phyloP scores from a whole-genome alignment of 495 filamentous ascomycete species.

The Penicillium bialowiezense region DNA sequence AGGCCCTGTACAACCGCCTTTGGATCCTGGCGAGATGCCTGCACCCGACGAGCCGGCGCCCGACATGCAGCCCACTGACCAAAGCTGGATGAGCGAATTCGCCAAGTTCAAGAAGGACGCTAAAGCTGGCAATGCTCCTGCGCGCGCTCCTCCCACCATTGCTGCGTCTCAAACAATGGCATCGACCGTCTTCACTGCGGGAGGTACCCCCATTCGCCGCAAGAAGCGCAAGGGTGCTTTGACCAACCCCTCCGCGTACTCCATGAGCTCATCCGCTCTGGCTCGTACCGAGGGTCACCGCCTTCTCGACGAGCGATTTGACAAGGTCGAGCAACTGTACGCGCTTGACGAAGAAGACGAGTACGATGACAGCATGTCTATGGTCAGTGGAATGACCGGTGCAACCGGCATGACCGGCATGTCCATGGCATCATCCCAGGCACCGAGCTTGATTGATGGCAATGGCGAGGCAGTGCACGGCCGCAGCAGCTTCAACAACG shows the following conservation, averaged over 20 bases:
- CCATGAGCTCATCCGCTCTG: conserved; percentile 93
- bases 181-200: conserved; percentile 69
- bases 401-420: conserved; percentile 42
- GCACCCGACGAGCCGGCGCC: conserved; percentile 39
- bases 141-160: conserved; percentile 37
- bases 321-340: conserved; percentile 83
- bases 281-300: conserved; percentile 85
- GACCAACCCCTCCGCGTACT: conserved; percentile 85
- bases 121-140: conserved; percentile 47
- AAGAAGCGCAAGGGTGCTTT: conserved; percentile 92
- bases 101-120: conserved; percentile 79
- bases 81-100: conserved; percentile 86
- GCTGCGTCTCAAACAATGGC: conserved; percentile 60
- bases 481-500: conserved; percentile 73
- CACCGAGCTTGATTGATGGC: conserved; percentile 41
- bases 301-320: conserved; percentile 85
- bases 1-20: not conserved
- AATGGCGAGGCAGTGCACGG: conserved; percentile 47
- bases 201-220: conserved; percentile 67
- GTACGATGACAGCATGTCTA: conserved; percentile 50
- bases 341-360: conserved; percentile 70
- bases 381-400: conserved; percentile 53
- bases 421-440: conserved; percentile 46
- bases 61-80: conserved; percentile 49
- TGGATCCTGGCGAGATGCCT: conserved; percentile 42